Percentiles rank a stretch among this genome's conserved stretches.
Evolutionary conservation across 192 early-diverging fungal genomes (phyloP).

Genomic region (Pecoramyces ruminantium): DNA sequence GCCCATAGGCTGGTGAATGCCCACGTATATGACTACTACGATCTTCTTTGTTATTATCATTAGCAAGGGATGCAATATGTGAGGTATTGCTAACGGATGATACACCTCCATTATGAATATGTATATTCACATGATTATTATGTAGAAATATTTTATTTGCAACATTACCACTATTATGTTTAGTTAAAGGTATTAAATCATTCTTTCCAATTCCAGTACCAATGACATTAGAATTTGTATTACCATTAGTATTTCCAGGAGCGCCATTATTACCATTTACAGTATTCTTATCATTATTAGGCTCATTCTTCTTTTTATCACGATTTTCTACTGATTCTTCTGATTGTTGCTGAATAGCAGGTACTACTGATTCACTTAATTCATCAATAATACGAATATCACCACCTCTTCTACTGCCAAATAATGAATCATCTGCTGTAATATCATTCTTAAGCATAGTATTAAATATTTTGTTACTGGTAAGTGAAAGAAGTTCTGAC

Average conservation of each 20-base stretch:
- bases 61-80: not conserved
- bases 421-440: not conserved
- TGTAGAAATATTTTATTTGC: not conserved
- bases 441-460: not conserved
- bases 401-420: not conserved
- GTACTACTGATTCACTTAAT: not conserved
- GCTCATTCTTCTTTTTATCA: not conserved
- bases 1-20: not conserved
- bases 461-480: not conserved
- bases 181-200: not conserved
- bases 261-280: not conserved
- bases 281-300: not conserved
- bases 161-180: not conserved
- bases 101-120: not conserved
- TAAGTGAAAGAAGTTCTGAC: not conserved
- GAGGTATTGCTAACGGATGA: not conserved
- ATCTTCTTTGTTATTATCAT: not conserved
- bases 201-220: not conserved
- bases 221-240: no score
- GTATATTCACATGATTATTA: not conserved
- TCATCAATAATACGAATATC: not conserved
- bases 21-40: not conserved
- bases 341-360: not conserved
- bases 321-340: not conserved
- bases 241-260: not conserved